Evolutionary conservation across 257 asterid genomes (phyloP), one percentile per base, ranked within the genome.

Genomic region (Gentiana dahurica): DNA sequence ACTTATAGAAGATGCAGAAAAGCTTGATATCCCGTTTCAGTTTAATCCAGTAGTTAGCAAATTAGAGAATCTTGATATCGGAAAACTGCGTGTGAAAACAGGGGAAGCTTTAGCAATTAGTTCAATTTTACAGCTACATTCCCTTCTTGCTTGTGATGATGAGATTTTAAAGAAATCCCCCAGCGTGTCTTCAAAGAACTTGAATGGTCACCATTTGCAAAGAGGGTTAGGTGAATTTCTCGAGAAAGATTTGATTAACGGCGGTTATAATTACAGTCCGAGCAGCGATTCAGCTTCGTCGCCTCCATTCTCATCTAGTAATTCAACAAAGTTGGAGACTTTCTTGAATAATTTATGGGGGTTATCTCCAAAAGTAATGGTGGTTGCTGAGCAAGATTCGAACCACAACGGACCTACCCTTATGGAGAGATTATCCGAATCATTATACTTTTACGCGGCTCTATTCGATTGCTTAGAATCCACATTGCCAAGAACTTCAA

Each of bases 91-190:
- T 0, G 92, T 90, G 8, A 87, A 90, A 69, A 90, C 98, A 0
- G 98, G 98, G 68, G 98, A 90, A 71, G 98, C 98, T 58, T 68
- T 91, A 12, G 95, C 86, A 0, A 76, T 87, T 61, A 79, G 86
- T 53, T 85, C 98, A 1, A 65, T 75, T 60, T 54, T 84, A 66
- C 94, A 83, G 62, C 58, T 87, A 67, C 96, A 90, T 68, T 43
- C 85, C n/a, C 80, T 90, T 67, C 70, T 90, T 63, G 84, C 81
- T 49, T 64, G 73, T 1, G 75, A 76, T 11, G 65, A 58, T 34
- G 97, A 83, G 49, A 55, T 4, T n/a, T 55, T 11, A 10, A 77
- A 64, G 41, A 79, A 60, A 64, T 78, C 85, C 3, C 75, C 92
- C 0, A 24, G 24, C 0, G 24, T 24, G 24, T 24, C 89, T 12